Evolutionary conservation across 164 flowering plant species (phyloP), one percentile per base, ranked within the genome.

Genomic region (Buxus sempervirens): DNA sequence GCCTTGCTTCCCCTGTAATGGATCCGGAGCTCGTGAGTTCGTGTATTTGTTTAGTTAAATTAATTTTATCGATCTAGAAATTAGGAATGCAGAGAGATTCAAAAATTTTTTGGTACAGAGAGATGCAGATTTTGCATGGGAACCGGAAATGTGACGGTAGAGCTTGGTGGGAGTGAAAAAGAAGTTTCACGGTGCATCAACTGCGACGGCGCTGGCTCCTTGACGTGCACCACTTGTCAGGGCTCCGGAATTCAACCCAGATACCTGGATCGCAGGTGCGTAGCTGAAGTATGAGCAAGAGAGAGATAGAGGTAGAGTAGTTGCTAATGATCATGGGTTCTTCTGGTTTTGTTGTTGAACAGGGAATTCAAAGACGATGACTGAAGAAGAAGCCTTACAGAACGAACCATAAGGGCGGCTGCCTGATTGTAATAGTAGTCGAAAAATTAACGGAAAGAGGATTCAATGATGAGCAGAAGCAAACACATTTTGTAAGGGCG

Each of bases 211-310:
- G 86, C 41, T 41, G 98, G 98, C 54, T 78, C 92, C 42, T 77
- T 90, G 76, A 89, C 97, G 7, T 95, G 98, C 86, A 95, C 98
- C 12, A 95, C 98, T 20, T 95, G 98, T 70, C 98, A 95, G 82
- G 98, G 98, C 73, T 60, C 78, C 42, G 96, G 98, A 10, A 90
- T 95, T 72, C 98, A 95, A 80, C 97, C 98, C 70, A 89, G 98
- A 8, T 95, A 95, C 80, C 96, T 95, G 54, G 98, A 95, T 73
- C 96, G 96, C 67, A 95, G 98, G 98, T 91, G 38, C 38, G 38
- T 32, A 32, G 38, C 38, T 8, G 9, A 15, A n/a, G n/a, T n/a
- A n/a, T n/a, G 19, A 45, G 0, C 2, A 16, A 48, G 25, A 65
- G 21, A 62, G 19, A 18, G 15, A 41, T 1, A 14, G 9, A 23